Evolutionary conservation across 768 basidiomycete genomes (phyloP).

Genomic region (Russula griseocarnosa): DNA sequence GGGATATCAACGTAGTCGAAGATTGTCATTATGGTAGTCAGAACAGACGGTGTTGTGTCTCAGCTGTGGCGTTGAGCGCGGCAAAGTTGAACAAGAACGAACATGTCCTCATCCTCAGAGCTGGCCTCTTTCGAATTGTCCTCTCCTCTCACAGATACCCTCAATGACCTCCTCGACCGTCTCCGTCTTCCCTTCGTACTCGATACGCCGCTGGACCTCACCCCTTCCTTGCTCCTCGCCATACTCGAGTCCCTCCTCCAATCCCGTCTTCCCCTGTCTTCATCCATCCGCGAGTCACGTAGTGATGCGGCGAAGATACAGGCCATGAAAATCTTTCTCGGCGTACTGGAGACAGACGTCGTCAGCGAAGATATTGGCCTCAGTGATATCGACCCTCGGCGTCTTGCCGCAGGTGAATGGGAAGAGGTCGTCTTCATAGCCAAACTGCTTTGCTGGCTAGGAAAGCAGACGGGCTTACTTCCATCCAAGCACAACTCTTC

Average conservation of each 20-base stretch:
- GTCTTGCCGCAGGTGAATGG: constrained; percentile 59
- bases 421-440: constrained; percentile 65
- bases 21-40: constrained; percentile 4
- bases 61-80: not conserved
- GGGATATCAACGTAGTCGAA: constrained; percentile 28
- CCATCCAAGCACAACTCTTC: constrained; percentile 20
- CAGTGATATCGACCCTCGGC: constrained; percentile 58
- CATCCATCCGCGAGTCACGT: constrained; percentile 38
- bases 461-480: constrained; percentile 41
- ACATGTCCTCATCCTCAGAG: constrained; percentile 22
- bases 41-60: not conserved
- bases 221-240: constrained; percentile 65
- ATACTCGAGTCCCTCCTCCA: constrained; percentile 61
- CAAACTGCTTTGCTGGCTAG: constrained; percentile 68
- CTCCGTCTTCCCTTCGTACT: constrained; percentile 36
- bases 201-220: constrained; percentile 50
- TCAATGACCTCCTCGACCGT: constrained; percentile 35
- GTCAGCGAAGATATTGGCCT: constrained; percentile 59
- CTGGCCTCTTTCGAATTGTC: constrained; percentile 20
- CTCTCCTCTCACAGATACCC: constrained; percentile 23
- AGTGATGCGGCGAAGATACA: constrained; percentile 46
- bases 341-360: constrained; percentile 65
- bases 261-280: constrained; percentile 48
- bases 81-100: not conserved
- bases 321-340: constrained; percentile 71